These are phyloP conservation scores for Pleodorina starrii DNA, from an alignment of 139 green algal species.

Conservation along the genomic window DNA sequence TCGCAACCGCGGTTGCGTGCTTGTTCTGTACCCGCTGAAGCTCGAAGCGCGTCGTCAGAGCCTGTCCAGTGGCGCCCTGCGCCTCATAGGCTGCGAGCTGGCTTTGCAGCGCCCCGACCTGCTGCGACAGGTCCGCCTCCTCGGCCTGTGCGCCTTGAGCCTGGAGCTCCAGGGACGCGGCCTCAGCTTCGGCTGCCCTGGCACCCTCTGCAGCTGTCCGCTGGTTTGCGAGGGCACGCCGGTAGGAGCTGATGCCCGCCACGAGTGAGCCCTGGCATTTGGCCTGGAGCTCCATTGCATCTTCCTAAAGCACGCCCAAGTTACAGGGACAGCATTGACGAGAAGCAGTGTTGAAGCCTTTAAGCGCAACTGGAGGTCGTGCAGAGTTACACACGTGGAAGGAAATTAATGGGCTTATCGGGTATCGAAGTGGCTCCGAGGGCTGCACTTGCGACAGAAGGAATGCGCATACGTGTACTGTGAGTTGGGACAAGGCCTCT, in stretches of 20 bases:
- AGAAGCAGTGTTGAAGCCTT: too few species aligned
- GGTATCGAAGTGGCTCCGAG: too few species aligned
- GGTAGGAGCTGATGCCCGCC: background rate
- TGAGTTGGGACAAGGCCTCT: too few species aligned
- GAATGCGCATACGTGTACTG: too few species aligned
- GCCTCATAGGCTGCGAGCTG: background rate
- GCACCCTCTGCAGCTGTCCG: background rate
- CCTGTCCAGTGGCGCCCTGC: slow-evolving; percentile 13
- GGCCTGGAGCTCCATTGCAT: background rate
- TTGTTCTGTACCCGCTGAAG: slow-evolving; percentile 34
- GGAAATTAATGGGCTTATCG: too few species aligned
- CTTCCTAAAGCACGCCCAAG: background rate
- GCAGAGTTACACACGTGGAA: too few species aligned
- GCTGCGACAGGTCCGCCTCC: background rate
- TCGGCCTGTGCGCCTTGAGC: background rate
- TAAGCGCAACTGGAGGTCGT: too few species aligned
- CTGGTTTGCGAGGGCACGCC: background rate
- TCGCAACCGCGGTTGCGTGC: background rate
- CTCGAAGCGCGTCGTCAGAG: slow-evolving; percentile 7
- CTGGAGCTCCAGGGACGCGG: background rate
- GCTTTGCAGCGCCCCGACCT: background rate
- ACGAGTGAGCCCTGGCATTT: background rate
- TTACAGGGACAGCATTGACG: too few species aligned
- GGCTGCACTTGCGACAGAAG: too few species aligned
- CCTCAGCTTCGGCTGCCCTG: background rate